Evolutionary conservation across 139 green algal species (phyloP).

Genomic region (Pleodorina starrii): DNA sequence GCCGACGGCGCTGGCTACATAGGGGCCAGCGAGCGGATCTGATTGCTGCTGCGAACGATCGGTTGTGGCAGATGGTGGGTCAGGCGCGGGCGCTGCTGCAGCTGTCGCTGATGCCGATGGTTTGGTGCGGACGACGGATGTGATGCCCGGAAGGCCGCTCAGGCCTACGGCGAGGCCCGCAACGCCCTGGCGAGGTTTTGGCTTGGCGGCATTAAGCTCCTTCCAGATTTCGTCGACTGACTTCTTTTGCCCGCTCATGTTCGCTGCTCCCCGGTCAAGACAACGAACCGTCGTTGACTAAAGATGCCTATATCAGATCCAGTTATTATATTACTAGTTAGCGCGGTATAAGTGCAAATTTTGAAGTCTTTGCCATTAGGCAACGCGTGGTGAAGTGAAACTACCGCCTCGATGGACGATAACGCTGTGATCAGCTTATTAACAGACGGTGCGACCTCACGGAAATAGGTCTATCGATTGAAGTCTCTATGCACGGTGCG

Average conservation of each 20-base stretch:
- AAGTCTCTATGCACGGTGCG: too few relatives aligned
- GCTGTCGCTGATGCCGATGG: background rate
- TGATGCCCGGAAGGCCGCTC: slow-evolving; percentile 59
- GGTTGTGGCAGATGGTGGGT: too few relatives aligned
- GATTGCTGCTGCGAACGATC: too few relatives aligned
- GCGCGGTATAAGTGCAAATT: background rate
- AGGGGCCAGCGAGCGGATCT: background rate
- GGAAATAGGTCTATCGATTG: too few relatives aligned
- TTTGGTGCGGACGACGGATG: slow-evolving; percentile 46
- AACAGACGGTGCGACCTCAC: too few relatives aligned
- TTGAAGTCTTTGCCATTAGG: too few relatives aligned
- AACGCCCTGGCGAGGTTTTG: slow-evolving; percentile 4
- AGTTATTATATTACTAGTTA: background rate
- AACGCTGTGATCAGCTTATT: too few relatives aligned
- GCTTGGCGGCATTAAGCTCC: slow-evolving; percentile 69
- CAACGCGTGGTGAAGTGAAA: too few relatives aligned
- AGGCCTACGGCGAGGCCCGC: slow-evolving; percentile 39
- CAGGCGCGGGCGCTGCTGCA: background rate
- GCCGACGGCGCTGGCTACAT: background rate
- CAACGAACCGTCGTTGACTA: background rate
- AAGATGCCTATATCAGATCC: background rate
- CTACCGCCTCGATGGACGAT: too few relatives aligned
- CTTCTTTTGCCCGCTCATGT: slow-evolving; percentile 61
- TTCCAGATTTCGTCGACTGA: slow-evolving; percentile 77
- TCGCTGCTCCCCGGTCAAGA: background rate